Evolutionary conservation across 768 basidiomycete genomes (phyloP).

Genomic region (Serendipita sp.): DNA sequence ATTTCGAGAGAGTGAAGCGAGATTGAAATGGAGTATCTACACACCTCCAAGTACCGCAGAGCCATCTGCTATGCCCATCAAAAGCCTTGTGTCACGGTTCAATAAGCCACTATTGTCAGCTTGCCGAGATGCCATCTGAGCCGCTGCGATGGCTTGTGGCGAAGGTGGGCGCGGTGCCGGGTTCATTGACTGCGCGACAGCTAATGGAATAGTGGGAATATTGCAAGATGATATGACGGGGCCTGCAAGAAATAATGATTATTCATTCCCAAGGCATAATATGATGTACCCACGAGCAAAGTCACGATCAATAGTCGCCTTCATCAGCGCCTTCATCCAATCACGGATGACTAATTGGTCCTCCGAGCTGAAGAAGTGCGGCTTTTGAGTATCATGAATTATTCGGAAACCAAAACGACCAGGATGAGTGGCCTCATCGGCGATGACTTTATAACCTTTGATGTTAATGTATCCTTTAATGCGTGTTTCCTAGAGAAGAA

Average conservation of each 20-base stretch:
- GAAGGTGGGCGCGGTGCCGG: slow-evolving; percentile 92
- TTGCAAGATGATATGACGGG: slow-evolving; percentile 94
- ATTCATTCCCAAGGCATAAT: not conserved
- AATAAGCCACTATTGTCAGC: slow-evolving; percentile 76
- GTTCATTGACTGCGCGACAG: slow-evolving; percentile 92
- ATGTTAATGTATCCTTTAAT: slow-evolving; percentile 96
- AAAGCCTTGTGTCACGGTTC: slow-evolving; percentile 57
- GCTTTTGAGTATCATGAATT: slow-evolving; percentile 72
- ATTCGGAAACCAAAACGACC: slow-evolving; percentile 93
- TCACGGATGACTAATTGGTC: slow-evolving; percentile 76
- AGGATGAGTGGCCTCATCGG: slow-evolving; percentile 82
- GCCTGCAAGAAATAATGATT: slow-evolving; percentile 28
- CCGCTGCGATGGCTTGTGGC: slow-evolving; percentile 71
- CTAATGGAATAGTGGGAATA: slow-evolving; percentile 87
- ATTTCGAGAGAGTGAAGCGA: slow-evolving; percentile 41
- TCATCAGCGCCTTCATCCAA: slow-evolving; percentile 99
- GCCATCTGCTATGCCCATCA: slow-evolving; percentile 31
- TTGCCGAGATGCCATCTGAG: slow-evolving; percentile 70
- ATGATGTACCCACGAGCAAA: slow-evolving; percentile 52
- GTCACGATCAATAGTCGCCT: slow-evolving; percentile 89
- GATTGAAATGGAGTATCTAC: slow-evolving; percentile 32
- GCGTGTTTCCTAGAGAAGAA: slow-evolving; percentile 56
- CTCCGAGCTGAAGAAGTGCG: slow-evolving; percentile 84
- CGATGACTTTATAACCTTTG: slow-evolving; percentile 78
- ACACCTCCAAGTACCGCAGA: slow-evolving; percentile 34